Evolutionary conservation across 208 protist genomes (phyloP), one percentile per base, ranked within the genome.

Genomic region (Leishmania tarentolae): DNA sequence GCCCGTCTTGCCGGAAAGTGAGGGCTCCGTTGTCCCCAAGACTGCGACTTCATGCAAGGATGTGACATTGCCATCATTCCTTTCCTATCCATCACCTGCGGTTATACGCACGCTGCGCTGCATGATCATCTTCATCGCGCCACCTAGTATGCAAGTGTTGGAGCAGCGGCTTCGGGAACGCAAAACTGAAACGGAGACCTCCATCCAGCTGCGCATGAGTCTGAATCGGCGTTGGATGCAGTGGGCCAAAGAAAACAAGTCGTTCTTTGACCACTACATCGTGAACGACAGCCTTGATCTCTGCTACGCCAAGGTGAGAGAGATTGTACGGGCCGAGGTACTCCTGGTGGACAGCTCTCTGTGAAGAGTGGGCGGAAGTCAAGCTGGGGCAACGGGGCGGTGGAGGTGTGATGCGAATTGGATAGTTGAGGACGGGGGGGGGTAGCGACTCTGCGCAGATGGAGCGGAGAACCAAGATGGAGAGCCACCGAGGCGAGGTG

Each of bases 131-230:
- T 97, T 97, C 59, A 84, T 98, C 31, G 80, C 84, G n/a, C 87
- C 93, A 17, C 93, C 96, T 21, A 86, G 59, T 31, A 82, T 97
- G 63, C 70, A 86, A 57, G 86, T 75, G 61, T 87, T 98, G 15
- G 87, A 96, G 78, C 24, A 77, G 81, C 91, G 97, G 37, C 88
- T 99, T 75, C 83, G 87, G 11, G 80, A 79, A 47, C 94, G 97
- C 40, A 89, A 93, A 13, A 98, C 93, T 15, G 97, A 99, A 86
- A 93, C 93, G 3, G 80, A 89, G n/a, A 90, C 89, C 4, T 88
- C 91, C 15, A 77, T 99, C 8, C 72, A 84, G 59, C 63, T 83
- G 57, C 88, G 95, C 44, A 81, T 99, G 66, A 56, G 53, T 17
- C 83, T 86, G 66, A 92, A 88, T 40, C 44, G 73, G 74, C 74